These are phyloP conservation scores for Suhomyces sp. DNA, from an alignment of 805 yeast genomes.

Conservation along the genomic window DNA sequence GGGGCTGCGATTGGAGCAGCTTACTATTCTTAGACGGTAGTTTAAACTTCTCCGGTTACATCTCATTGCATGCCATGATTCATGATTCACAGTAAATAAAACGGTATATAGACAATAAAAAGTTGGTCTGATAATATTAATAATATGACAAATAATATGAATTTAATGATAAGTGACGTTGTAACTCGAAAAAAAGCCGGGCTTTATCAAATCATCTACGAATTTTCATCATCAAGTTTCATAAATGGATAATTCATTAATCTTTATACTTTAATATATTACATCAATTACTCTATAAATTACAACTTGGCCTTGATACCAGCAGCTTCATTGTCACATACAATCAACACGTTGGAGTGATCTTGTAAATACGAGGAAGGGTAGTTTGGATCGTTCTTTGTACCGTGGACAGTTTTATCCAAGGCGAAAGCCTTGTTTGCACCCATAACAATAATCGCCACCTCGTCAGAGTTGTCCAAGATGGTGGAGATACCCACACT, in stretches of 20 bases:
- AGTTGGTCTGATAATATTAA: too few relatives aligned
- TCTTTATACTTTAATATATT: too few relatives aligned
- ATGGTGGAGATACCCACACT: conserved; percentile 60
- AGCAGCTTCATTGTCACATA: conserved; percentile 50
- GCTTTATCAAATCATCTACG: too few relatives aligned
- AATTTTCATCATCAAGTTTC: too few relatives aligned
- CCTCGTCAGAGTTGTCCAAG: conserved; percentile 53
- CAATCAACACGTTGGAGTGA: conserved; percentile 44
- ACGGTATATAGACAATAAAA: too few relatives aligned
- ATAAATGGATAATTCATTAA: too few relatives aligned
- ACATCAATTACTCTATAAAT: neutral
- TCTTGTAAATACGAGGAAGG: conserved; percentile 53
- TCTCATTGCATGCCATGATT: too few relatives aligned
- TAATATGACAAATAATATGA: too few relatives aligned
- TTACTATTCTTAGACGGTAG: conserved; percentile 11
- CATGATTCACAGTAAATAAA: too few relatives aligned
- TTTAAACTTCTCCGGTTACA: too few relatives aligned
- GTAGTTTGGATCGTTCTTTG: conserved; percentile 35
- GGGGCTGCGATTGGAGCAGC: conserved; percentile 60
- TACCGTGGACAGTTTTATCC: conserved; percentile 42
- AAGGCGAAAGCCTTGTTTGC: conserved; percentile 46
- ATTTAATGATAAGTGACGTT: too few relatives aligned
- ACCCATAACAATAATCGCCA: conserved; percentile 54
- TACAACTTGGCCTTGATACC: conserved; percentile 37
- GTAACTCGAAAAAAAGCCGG: too few relatives aligned